These are phyloP conservation scores for Phyllachora maydis DNA, from an alignment of 2,329 filamentous ascomycete genomes.

Conservation along the genomic window DNA sequence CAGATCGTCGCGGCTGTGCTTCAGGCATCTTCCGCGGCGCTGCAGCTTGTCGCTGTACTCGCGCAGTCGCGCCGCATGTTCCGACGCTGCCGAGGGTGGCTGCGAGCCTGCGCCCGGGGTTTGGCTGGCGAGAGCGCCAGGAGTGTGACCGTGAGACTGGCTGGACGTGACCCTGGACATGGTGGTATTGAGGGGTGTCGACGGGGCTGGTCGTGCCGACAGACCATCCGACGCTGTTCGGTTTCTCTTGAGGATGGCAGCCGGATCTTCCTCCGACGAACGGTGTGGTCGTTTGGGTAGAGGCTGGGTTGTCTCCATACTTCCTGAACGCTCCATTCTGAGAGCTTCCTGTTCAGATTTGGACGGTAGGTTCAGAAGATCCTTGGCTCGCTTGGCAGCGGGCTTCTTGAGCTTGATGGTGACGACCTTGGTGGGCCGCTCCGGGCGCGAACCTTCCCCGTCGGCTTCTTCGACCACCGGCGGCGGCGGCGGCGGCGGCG, in stretches of 20 bases:
- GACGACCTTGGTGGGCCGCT: slow-evolving; percentile 14
- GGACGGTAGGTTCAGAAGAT: slow-evolving; percentile 22
- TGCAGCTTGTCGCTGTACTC: slow-evolving; percentile 16
- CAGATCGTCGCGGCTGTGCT: slow-evolving; percentile 31
- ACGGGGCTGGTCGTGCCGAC: slow-evolving; percentile 15
- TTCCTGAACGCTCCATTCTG: slow-evolving; percentile 19
- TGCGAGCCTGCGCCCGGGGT: slow-evolving; percentile 18
- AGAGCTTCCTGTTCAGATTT: slow-evolving; percentile 15
- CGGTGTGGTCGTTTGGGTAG: slow-evolving; percentile 22
- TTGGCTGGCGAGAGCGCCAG: slow-evolving; percentile 20
- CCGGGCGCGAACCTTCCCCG: slow-evolving; percentile 9
- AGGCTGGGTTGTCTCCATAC: slow-evolving; percentile 17
- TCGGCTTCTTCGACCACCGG: no score
- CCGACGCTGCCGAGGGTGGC: slow-evolving; percentile 15
- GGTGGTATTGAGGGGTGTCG: slow-evolving; percentile 27
- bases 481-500: no score
- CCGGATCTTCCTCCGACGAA: slow-evolving; percentile 12
- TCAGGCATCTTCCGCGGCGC: slow-evolving; percentile 25
- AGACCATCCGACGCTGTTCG: slow-evolving; percentile 20
- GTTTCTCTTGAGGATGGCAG: slow-evolving; percentile 17
- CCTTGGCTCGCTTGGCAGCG: slow-evolving; percentile 19
- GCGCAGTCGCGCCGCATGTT: slow-evolving; percentile 9
- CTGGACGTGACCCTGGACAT: slow-evolving; percentile 33
- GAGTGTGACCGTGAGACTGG: slow-evolving; percentile 29
- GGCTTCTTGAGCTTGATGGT: slow-evolving; percentile 26